Evolutionary conservation across 495 filamentous ascomycete genomes (phyloP), one percentile per base, ranked within the genome.

Genomic region (Niebla homalea): DNA sequence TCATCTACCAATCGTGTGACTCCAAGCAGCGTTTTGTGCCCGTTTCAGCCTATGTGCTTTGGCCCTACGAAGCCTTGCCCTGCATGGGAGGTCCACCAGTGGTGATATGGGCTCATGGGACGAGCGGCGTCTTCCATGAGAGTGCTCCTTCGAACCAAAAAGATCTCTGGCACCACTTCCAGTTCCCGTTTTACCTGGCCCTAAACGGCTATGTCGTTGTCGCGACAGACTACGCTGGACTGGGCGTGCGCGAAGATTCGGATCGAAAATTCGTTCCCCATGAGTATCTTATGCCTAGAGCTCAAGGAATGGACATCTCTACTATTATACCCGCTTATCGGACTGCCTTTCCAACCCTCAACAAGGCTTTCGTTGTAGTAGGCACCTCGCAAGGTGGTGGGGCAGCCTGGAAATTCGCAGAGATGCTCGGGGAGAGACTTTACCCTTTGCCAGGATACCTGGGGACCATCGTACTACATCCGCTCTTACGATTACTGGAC

Each of bases 171-270:
- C 72, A 76, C 36, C 58, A 66, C 21, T 62, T 66, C 53, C 36
- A 60, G n/a, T 66, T 62, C 2, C 69, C 72, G 2, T 77, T 67
- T 51, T 51, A 64, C 1, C 58, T 77, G 18, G 74, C 67, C 0
- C 51, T 68, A 8, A 58, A 62, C 4, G 75, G 76, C 15, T 76
- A 71, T 51, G 74, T 68, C 19, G 73, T 78, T 15, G 62, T 79
- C 15, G 72, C 67, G 1, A 62, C 75, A 6, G 75, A 79, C 54
- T 77, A 75, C 55, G 73, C 71, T 6, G 76, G 75, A 1, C 66
- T 77, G 0, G 75, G 76, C 21, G 62, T 77, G 15, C 56, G 53
- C 25, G 59, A 50, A 14, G 59, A 54, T 11, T 62, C 61, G 50
- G 55, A 64, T 38, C 66, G 64, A 16, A 63, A 57, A 26, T 32